Conservation (phyloP, 169 alveolate species). For the Perkinsus olseni region DNA sequence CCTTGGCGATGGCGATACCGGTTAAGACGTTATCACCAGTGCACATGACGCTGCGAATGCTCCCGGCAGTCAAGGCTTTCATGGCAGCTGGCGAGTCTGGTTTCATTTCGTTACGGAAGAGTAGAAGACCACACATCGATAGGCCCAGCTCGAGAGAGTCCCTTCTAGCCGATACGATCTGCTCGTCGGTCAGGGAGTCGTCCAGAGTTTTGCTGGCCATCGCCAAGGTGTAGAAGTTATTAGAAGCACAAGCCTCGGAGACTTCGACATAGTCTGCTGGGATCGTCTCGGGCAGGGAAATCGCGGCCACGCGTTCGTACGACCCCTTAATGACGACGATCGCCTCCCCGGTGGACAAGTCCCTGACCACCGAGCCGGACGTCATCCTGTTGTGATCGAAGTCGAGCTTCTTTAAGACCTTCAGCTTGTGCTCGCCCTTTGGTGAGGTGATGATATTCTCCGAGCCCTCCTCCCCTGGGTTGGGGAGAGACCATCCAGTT, state of each 20-base stretch:
- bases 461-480: neutral
- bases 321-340: slow-evolving; percentile 13
- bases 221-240: slow-evolving; percentile 5
- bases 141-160: neutral
- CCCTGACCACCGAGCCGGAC: neutral
- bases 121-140: slow-evolving; percentile 18
- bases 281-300: neutral
- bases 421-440: neutral
- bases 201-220: neutral
- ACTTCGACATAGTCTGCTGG: neutral
- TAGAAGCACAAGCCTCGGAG: neutral
- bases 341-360: neutral
- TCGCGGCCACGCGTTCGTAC: slow-evolving; percentile 2
- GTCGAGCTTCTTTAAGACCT: neutral
- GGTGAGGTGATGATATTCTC: neutral
- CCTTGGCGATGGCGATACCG: slow-evolving; percentile 10
- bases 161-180: neutral
- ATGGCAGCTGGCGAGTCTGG: slow-evolving; percentile 28
- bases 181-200: neutral
- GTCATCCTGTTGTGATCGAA: neutral
- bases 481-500: neutral
- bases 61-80: slow-evolving; percentile 12
- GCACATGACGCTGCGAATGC: slow-evolving; percentile 28
- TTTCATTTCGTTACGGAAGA: slow-evolving; percentile 29
- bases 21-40: slow-evolving; percentile 26